Conservation (phyloP, 805 yeast genomes). For the Candida tibetensis region DNA sequence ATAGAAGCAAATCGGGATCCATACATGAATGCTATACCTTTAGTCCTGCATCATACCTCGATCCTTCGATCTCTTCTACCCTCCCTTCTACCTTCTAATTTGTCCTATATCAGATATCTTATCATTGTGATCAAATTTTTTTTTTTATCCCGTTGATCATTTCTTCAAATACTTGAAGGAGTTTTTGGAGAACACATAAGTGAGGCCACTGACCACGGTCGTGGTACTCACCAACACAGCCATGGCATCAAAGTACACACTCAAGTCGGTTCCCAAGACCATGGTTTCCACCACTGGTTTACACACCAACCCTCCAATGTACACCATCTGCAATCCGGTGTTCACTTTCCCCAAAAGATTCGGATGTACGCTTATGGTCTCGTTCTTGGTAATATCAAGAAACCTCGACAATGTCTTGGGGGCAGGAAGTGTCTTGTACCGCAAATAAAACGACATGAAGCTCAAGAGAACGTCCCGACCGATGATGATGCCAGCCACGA, state of each 20-base stretch:
- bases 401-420: slow-evolving; percentile 72
- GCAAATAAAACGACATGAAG: slow-evolving; percentile 63
- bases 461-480: slow-evolving; percentile 82
- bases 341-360: slow-evolving; percentile 82
- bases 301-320: slow-evolving; percentile 54
- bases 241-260: slow-evolving; percentile 21
- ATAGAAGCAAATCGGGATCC: no score
- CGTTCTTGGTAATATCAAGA: slow-evolving; percentile 70
- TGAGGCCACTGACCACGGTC: slow-evolving; percentile 73
- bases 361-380: slow-evolving; percentile 85
- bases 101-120: no score
- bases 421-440: slow-evolving; percentile 70
- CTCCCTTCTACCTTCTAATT: no score
- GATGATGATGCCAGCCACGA: slow-evolving; percentile 64
- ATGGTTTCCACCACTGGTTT: slow-evolving; percentile 30
- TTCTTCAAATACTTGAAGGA: slow-evolving; percentile 60
- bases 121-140: no score
- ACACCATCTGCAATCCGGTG: slow-evolving; percentile 90
- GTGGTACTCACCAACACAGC: slow-evolving; percentile 46
- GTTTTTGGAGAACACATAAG: slow-evolving; percentile 66
- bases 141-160: no score
- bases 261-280: slow-evolving; percentile 12
- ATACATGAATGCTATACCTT: no score
- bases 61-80: no score
- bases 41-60: no score